phyloP scores from a whole-genome alignment of 371 early-diverging fungal species.

The Dichotomocladium elegans region DNA sequence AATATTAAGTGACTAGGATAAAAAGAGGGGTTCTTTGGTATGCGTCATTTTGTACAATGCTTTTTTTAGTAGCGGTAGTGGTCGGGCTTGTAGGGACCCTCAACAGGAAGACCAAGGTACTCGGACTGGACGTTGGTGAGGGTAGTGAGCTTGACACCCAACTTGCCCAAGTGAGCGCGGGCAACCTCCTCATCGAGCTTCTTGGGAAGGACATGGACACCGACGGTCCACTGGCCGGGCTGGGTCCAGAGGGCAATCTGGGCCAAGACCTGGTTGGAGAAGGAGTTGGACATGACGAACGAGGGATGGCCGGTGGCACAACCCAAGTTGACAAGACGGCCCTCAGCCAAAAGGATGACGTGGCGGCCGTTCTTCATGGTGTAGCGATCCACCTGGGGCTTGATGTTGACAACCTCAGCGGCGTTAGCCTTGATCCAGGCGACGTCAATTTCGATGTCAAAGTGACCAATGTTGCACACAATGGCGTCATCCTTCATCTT shows the following conservation, averaged over 20 bases:
- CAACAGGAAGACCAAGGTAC: constrained; percentile 81
- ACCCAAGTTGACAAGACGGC: constrained; percentile 98
- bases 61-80: constrained; percentile 80
- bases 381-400: constrained; percentile 99
- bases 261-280: constrained; percentile 98
- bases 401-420: constrained; percentile 85
- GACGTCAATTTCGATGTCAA: constrained; percentile 98
- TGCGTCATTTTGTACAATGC: not conserved
- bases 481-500: constrained; percentile 98
- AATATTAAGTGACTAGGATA: constrained; percentile 2
- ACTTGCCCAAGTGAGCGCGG: constrained; percentile 90
- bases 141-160: constrained; percentile 89
- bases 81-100: constrained; percentile 97
- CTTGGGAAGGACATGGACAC: constrained; percentile 99
- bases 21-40: not conserved
- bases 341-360: constrained; percentile 96
- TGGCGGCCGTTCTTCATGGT: constrained; percentile 89
- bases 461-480: constrained; percentile 99
- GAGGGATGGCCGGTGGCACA: constrained; percentile 99
- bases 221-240: constrained; percentile 80
- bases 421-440: constrained; percentile 98
- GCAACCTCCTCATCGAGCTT: constrained; percentile 99
- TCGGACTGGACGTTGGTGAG: constrained; percentile 74
- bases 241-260: constrained; percentile 98
- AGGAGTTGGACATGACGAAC: constrained; percentile 99